Conservation (phyloP, 208 protist genomes). For the Phytomonas francai region DNA sequence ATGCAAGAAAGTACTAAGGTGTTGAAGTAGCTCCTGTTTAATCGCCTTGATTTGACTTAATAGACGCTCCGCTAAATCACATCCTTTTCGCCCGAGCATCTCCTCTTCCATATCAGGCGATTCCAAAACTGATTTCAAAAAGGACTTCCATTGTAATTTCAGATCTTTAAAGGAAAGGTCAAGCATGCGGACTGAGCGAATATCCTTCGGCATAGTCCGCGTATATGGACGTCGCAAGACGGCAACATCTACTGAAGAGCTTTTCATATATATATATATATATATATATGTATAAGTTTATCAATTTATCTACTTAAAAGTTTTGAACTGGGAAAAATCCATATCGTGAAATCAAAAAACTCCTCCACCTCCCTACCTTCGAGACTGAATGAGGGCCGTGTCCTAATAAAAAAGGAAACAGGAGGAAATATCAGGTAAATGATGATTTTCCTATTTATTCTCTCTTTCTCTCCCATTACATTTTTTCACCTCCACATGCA, state of each 20-base stretch:
- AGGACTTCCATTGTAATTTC: constrained; percentile 28
- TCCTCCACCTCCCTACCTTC: too few species aligned
- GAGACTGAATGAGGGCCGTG: too few species aligned
- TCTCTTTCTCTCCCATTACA: background rate
- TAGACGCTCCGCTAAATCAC: constrained; percentile 14
- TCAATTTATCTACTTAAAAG: too few species aligned
- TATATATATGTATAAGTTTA: background rate
- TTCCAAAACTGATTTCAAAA: constrained; percentile 9
- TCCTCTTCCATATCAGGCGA: background rate
- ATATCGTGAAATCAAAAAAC: background rate
- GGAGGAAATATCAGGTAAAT: background rate
- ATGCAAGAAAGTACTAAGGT: constrained; percentile 11
- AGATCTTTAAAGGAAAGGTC: constrained; percentile 44
- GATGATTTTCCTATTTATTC: background rate
- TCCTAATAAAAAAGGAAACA: background rate
- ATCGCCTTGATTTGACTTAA: constrained; percentile 59
- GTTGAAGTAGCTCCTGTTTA: constrained; percentile 57
- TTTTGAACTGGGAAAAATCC: background rate
- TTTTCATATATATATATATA: background rate
- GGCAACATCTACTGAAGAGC: constrained; percentile 5
- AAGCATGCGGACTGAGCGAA: constrained; percentile 32
- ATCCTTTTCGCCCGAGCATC: too few species aligned
- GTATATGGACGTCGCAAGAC: constrained; percentile 43
- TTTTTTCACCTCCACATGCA: too few species aligned
- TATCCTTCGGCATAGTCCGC: constrained; percentile 33